Base-by-base conservation (phyloP, 768 basidiomycete species). In the Collybia nuda region DNA sequence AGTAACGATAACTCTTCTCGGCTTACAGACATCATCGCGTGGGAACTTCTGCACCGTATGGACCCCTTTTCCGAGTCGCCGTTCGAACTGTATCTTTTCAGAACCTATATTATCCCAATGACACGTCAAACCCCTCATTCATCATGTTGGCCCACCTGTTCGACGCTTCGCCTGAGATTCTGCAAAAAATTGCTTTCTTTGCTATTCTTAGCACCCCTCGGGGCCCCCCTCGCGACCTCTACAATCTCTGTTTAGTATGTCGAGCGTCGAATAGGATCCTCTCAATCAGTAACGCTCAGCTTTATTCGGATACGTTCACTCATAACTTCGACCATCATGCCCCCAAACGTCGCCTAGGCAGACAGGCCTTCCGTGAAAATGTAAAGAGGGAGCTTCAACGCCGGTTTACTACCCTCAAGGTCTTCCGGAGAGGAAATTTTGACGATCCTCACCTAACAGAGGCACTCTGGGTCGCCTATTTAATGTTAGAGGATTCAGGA, bases 401-500 rank as follows among this genome's bases (percentile, higher is more conserved):
- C 21, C 74, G 83, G 1, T 74, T 72, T 50, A 51, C 47, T 1
- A 74, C 75, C 0, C 68, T 82, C n/a, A 69, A 75, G 12, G 60
- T 74, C 45, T 70, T 84, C 62, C 73, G 71, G 18, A 56, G 53
- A n/a, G 65, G 66, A 6, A 59, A 64, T 2, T 48, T 76, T 23
- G 63, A 72, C 54, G 58, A 72, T 51, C 63, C 71, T 23, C 48
- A 55, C 14, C 60, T 81, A 7, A 67, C 64, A 0, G 73, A 79
- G 50, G 75, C 74, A 9, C 62, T 86, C 24, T 79, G 79, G 68
- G 73, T 73, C 0, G 73, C 79, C 45, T 83, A 79, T 58, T 60
- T 78, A 29, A 83, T 86, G 80, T 65, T 83, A 37, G 72, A 82
- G 26, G 82, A 85, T 53, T 75, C 81, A 22, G 77, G 74, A 47